Base-by-base conservation (phyloP, 2,329 filamentous ascomycete species). In the Cercospora brassicicola region DNA sequence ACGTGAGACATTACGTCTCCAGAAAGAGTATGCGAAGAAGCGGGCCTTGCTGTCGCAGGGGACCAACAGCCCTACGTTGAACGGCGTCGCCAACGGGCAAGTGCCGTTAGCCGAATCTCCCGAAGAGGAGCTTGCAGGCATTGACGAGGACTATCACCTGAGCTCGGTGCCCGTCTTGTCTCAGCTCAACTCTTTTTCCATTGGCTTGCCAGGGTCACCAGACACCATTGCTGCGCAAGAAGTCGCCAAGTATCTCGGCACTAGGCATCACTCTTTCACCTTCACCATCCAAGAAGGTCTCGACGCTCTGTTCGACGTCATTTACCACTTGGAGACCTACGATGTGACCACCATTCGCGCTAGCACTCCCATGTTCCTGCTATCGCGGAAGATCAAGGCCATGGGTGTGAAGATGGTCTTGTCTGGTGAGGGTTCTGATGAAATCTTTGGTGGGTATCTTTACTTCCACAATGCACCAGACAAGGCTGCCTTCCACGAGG, bases 381-480 rank as follows among this genome's bases (percentile, higher is more conserved):
- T 99, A 59, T 95, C 93, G 70, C 90, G 96, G 80, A 99, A 99
- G 86, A 99, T 99, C 86, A 99, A 99, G 87, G 95, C 94, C 39
- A 94, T 97, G 90, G 95, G 95, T 72, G 92, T 99, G 78, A 99
- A 99, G 88, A 99, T 99, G 95, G 95, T 99, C 66, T 87, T 99
- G 70, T 96, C 91, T 77, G 95, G 95, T 70, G 95, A 99, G 83
- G 95, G 95, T 60, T 95, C 91, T 77, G 95, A 99, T 81, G 95
- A 99, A 84, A 97, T 97, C 79, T 98, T 98, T 75, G 95, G 95
- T 71, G 95, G 95, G 63, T 99, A 99, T 82, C 89, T 99, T 20
- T 99, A 99, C 86, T 99, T 99, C 89, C 93, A 97, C 82, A 91
- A 90, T 69, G 95, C 95, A 2, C 95, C 95, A 23, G 87, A 93